A percentile compares a stretch with the other conserved stretches of the same genome.
Conservation (phyloP, 352 stramenopile species). For the Phytophthora syringae region DNA sequence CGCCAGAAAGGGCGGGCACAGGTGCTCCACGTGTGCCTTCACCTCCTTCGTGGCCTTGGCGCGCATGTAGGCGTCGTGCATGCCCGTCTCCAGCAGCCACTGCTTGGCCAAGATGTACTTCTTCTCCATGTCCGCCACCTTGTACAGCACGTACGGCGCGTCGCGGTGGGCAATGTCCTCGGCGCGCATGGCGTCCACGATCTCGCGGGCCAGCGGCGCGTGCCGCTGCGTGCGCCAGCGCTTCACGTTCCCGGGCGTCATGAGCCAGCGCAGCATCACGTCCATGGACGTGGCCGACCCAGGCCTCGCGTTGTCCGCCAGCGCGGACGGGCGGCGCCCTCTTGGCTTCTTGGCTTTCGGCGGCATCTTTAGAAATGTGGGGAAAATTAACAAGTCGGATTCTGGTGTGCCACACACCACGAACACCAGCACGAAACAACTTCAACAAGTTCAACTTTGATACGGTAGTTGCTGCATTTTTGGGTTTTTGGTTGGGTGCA, state of each 20-base stretch:
- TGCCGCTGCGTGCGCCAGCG: conserved; percentile 38
- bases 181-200: conserved; percentile 31
- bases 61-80: conserved; percentile 38
- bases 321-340: conserved; percentile 9
- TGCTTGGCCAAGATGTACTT: conserved; percentile 44
- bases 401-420: too few species aligned
- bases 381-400: too few species aligned
- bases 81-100: conserved; percentile 47
- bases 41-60: conserved; percentile 38
- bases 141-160: conserved; percentile 37
- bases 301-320: conserved; percentile 27
- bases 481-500: too few species aligned
- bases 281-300: conserved; percentile 38
- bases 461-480: too few species aligned
- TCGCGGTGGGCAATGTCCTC: conserved; percentile 34
- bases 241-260: conserved; percentile 37
- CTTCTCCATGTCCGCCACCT: conserved; percentile 46
- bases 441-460: too few species aligned
- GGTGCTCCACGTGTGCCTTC: conserved; percentile 29
- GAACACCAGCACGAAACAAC: conserved; percentile 39
- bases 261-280: conserved; percentile 43
- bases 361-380: not conserved
- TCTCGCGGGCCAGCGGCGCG: conserved; percentile 27
- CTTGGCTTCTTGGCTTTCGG: not conserved
- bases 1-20: conserved; percentile 35